These are phyloP conservation scores for Rosa hybrid DNA, from an alignment of 331 rosid species.

Conservation along the genomic window DNA sequence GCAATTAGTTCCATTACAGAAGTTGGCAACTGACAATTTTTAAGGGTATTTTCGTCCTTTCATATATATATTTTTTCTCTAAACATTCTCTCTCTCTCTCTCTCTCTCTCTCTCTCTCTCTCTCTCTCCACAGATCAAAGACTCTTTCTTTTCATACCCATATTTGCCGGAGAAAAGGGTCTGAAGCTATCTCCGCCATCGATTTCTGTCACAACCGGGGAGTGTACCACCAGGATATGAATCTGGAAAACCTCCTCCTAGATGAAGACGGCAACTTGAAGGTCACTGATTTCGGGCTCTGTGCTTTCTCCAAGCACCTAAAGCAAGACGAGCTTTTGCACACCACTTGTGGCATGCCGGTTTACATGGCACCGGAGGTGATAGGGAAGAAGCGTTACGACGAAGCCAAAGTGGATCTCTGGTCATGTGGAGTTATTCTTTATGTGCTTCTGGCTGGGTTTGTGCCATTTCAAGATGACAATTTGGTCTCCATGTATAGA, in stretches of 20 bases:
- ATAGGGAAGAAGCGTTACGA: slow-evolving; percentile 88
- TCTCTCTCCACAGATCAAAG: no score
- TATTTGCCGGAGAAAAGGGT: no score
- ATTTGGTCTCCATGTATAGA: slow-evolving; percentile 37
- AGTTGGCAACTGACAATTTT: no score
- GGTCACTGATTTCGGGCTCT: slow-evolving; percentile 82
- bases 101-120: no score
- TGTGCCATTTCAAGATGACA: slow-evolving; percentile 78
- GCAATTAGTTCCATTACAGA: no score
- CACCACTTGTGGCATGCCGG: slow-evolving; percentile 96
- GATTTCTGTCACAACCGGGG: slow-evolving; percentile 97
- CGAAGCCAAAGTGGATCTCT: slow-evolving; percentile 87
- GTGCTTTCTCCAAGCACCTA: slow-evolving; percentile 69
- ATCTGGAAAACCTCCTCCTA: slow-evolving; percentile 85
- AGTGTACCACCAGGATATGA: slow-evolving; percentile 87
- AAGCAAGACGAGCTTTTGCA: slow-evolving; percentile 77
- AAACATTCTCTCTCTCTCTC: no score
- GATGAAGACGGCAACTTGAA: slow-evolving; percentile 78
- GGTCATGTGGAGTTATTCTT: slow-evolving; percentile 93
- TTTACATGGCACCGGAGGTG: slow-evolving; percentile 91
- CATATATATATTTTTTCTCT: no score
- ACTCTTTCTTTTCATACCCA: no score
- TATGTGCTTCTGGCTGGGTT: slow-evolving; percentile 90
- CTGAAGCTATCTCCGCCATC: slow-evolving; percentile 57
- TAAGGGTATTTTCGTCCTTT: no score